Conservation (phyloP, 805 yeast genomes). For the Ogataea degrootiae region DNA sequence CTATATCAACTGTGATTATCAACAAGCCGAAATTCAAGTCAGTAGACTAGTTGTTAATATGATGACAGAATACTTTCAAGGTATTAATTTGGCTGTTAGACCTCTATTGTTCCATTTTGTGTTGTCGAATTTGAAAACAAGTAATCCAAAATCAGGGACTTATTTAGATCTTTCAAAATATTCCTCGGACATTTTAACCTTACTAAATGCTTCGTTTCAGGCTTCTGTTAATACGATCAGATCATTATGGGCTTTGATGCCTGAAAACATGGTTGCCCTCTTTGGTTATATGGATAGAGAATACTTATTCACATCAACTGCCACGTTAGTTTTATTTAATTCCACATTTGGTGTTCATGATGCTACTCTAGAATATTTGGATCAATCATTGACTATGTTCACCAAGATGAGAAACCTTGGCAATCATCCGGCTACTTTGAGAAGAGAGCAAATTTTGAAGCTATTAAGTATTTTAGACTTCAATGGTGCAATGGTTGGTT, state of each 20-base stretch:
- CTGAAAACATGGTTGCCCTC: constrained; percentile 76
- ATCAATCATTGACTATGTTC: constrained; percentile 65
- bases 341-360: constrained; percentile 81
- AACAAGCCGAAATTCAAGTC: constrained; percentile 47
- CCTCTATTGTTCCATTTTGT: constrained; percentile 76
- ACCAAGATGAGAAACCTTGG: constrained; percentile 75
- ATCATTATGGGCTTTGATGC: constrained; percentile 68
- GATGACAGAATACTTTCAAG: constrained; percentile 81
- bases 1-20: constrained; percentile 60
- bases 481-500: constrained; percentile 55
- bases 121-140: constrained; percentile 50
- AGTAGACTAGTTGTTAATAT: constrained; percentile 66
- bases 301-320: constrained; percentile 71
- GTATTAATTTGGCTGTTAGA: constrained; percentile 72
- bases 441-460: constrained; percentile 67
- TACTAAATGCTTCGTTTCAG: constrained; percentile 72
- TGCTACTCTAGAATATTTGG: constrained; percentile 65
- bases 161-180: constrained; percentile 59
- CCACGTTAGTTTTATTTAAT: constrained; percentile 66
- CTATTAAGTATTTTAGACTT: constrained; percentile 63
- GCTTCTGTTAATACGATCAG: constrained; percentile 74
- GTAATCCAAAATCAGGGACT: constrained; percentile 34
- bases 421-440: constrained; percentile 72
- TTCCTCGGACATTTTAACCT: constrained; percentile 61
- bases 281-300: constrained; percentile 89